These are phyloP conservation scores for Scutellaria barbata DNA, from an alignment of 257 asterid species.

Conservation along the genomic window DNA sequence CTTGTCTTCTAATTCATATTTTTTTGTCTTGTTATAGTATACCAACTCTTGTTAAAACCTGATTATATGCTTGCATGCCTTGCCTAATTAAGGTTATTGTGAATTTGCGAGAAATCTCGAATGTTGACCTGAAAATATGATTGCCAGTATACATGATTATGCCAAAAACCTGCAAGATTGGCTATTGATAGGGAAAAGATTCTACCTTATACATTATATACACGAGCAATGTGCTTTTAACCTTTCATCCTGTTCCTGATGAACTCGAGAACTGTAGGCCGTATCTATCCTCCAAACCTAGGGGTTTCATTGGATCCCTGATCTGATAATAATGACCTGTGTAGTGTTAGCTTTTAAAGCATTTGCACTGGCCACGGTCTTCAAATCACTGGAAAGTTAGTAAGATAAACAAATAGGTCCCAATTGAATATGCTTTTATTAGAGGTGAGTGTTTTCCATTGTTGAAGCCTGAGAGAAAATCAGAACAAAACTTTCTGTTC, in stretches of 20 bases:
- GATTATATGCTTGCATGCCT: slow-evolving; percentile 15
- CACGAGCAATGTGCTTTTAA: not conserved
- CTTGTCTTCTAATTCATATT: slow-evolving; percentile 14
- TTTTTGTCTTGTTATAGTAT: not conserved
- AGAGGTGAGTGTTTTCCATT: slow-evolving; percentile 22
- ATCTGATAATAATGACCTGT: slow-evolving; percentile 12
- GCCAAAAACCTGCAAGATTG: slow-evolving; percentile 17
- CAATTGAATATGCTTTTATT: not conserved
- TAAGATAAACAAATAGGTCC: slow-evolving; percentile 9
- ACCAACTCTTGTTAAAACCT: not conserved
- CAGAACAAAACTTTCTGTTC: not conserved
- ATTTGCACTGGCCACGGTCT: slow-evolving; percentile 11
- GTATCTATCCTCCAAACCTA: not conserved
- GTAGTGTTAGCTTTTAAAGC: slow-evolving; percentile 17
- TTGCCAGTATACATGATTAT: slow-evolving; percentile 1
- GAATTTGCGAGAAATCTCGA: not conserved
- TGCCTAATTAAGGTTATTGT: not conserved
- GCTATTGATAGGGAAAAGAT: not conserved
- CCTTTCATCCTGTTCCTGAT: not conserved
- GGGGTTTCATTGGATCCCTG: slow-evolving; percentile 1
- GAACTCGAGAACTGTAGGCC: not conserved
- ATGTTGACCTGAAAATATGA: not conserved
- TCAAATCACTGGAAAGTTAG: slow-evolving; percentile 21
- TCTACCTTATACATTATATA: not conserved
- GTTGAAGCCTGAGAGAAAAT: slow-evolving; percentile 17